Base-by-base conservation (phyloP, 106 monocot species). In the Platanthera zijinensis region DNA sequence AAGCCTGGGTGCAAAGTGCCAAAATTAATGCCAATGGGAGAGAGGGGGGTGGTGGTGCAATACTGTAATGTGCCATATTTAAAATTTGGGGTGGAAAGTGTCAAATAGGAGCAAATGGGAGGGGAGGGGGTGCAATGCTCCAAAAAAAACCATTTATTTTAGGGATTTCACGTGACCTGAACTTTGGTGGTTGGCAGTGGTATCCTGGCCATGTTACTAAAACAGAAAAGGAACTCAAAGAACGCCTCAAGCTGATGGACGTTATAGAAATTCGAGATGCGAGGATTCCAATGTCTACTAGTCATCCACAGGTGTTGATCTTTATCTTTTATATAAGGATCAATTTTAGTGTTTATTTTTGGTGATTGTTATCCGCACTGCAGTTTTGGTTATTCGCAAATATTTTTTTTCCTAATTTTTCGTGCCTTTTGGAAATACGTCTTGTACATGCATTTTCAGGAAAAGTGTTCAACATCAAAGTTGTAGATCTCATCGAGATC, bases 161-260 rank as follows among this genome's bases (percentile, higher is more conserved):
- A 48, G 6, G 45, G 53, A 57, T 52, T 48, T 30, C 19, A 49
- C 50, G 32, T 57, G 64, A 47, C 30, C 11, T 57, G 7, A 54
- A 25, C 47, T 61, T 71, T 87, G 52, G 8, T 48, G 57, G 45
- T 50, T 79, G 82, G 50, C 53, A 99, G 99, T 99, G 99, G 99
- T 99, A 99, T 64, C 99, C 99, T 77, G 94, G 99, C 71, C 99
- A 99, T 83, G 94, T 99, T 85, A 89, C 92, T 6, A 99, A 94
- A 83, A 94, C 99, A 25, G 99, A 99, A 74, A 99, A 88, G 76
- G 94, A 94, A 69, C 82, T 99, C 1, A 94, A 94, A 81, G 79
- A 90, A 64, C 99, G 94, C 30, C 84, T 99, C 22, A 99, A 92
- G 83, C 69, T 99, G 72, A 99, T 99, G 90, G 99, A 94, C 87